These are phyloP conservation scores for Yamadazyma laniorum DNA, from an alignment of 805 yeast species.

Conservation along the genomic window DNA sequence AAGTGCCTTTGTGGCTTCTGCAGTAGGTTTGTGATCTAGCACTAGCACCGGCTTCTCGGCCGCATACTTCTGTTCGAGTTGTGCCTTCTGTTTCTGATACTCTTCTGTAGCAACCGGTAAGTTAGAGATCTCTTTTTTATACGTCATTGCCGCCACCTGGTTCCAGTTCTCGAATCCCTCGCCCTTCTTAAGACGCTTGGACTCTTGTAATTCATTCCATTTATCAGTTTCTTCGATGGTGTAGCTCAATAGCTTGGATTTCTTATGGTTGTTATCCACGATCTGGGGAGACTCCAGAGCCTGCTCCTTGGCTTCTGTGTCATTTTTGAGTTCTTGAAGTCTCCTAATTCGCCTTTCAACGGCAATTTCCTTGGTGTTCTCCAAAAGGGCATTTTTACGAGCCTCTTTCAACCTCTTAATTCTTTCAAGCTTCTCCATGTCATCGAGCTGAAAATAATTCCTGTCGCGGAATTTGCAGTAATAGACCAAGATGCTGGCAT, in stretches of 20 bases:
- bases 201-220: constrained; percentile 50
- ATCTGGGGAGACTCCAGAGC: not conserved
- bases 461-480: constrained; percentile 1
- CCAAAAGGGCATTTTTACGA: constrained; percentile 3
- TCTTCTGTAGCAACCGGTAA: constrained; percentile 38
- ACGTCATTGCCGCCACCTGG: constrained; percentile 60
- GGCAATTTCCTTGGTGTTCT: constrained; percentile 4
- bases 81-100: constrained; percentile 25
- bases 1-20: constrained; percentile 24
- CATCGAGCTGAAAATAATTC: constrained; percentile 5
- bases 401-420: constrained; percentile 6
- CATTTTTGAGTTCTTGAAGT: constrained; percentile 1
- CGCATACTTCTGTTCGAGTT: not conserved
- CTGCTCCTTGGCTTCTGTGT: not conserved
- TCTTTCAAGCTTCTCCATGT: constrained; percentile 3
- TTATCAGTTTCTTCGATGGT: constrained; percentile 63
- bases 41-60: not conserved
- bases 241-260: constrained; percentile 13
- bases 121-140: constrained; percentile 48
- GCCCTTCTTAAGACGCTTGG: constrained; percentile 21
- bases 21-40: constrained; percentile 26
- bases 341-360: constrained; percentile 4
- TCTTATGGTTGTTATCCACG: not conserved
- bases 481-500: not conserved
- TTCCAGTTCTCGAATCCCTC: constrained; percentile 48